These are phyloP conservation scores for Pulveroboletus sp. DNA, from an alignment of 768 basidiomycete species.

Conservation along the genomic window DNA sequence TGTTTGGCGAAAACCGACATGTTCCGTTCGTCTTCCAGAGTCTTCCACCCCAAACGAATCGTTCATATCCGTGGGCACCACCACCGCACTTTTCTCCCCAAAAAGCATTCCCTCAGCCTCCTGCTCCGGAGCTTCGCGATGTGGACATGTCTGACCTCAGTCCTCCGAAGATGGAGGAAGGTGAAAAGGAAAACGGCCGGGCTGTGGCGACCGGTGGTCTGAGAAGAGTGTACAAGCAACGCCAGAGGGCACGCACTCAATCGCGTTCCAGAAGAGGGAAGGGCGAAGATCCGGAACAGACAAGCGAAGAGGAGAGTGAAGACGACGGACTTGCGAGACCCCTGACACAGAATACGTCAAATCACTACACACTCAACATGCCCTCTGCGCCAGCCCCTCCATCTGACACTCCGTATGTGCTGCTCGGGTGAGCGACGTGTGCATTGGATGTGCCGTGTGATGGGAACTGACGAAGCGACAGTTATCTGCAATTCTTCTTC, in stretches of 20 bases:
- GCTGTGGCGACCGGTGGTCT: conserved; percentile 61
- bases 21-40: conserved; percentile 71
- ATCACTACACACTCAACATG: conserved; percentile 83
- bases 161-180: conserved; percentile 47
- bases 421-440: conserved; percentile 64
- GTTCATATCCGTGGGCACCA: conserved; percentile 61
- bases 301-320: conserved; percentile 45
- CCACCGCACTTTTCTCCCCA: conserved; percentile 55
- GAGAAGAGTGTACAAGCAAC: conserved; percentile 58
- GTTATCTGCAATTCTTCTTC: conserved; percentile 94
- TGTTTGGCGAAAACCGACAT: conserved; percentile 61
- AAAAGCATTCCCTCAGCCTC: conserved; percentile 51
- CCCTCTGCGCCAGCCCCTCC: conserved; percentile 51
- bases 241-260: conserved; percentile 44
- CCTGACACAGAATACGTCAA: conserved; percentile 54
- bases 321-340: conserved; percentile 39
- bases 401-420: conserved; percentile 72
- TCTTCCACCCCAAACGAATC: conserved; percentile 39
- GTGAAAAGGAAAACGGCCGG: conserved; percentile 38
- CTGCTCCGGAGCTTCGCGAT: conserved; percentile 50
- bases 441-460: conserved; percentile 7
- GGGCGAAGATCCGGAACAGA: conserved; percentile 31
- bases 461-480: conserved; percentile 26
- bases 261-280: conserved; percentile 19
- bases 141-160: conserved; percentile 74